Evolutionary conservation across 805 yeast genomes (phyloP).

Genomic region (Cyberlindnera japonica): DNA sequence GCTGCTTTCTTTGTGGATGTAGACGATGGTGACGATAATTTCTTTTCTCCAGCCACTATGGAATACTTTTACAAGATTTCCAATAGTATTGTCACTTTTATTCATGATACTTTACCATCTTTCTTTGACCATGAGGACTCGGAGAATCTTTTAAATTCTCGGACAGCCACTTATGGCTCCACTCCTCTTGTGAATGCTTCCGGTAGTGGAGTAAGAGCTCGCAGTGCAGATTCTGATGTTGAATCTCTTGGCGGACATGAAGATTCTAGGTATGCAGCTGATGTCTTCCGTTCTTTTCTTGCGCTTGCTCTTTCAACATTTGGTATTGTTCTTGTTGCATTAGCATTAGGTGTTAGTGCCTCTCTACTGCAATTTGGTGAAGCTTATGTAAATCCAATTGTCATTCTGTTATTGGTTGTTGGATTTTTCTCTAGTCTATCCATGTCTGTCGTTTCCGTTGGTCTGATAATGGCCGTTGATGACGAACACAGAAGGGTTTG

Average conservation of each 20-base stretch:
- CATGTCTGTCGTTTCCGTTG: slow-evolving; percentile 40
- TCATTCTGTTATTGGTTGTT: slow-evolving; percentile 34
- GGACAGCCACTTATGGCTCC: no score
- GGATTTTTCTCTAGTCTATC: slow-evolving; percentile 41
- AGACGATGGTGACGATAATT: slow-evolving; percentile 29
- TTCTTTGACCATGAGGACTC: slow-evolving; percentile 10
- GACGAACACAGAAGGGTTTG: slow-evolving; percentile 27
- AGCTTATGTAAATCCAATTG: slow-evolving; percentile 21
- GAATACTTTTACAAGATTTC: slow-evolving; percentile 29
- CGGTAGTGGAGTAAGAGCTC: background rate
- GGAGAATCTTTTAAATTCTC: background rate
- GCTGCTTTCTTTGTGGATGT: slow-evolving; percentile 35
- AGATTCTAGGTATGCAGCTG: slow-evolving; percentile 31
- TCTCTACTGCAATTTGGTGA: slow-evolving; percentile 26
- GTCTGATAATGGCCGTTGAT: slow-evolving; percentile 40
- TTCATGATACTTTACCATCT: slow-evolving; percentile 18
- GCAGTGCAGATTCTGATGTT: slow-evolving; percentile 9
- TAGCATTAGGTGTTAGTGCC: slow-evolving; percentile 42
- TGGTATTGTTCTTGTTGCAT: slow-evolving; percentile 39
- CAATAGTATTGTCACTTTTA: slow-evolving; percentile 9
- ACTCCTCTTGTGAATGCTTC: no score
- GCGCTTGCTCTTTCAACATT: slow-evolving; percentile 38
- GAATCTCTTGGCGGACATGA: slow-evolving; percentile 14
- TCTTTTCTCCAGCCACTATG: slow-evolving; percentile 23
- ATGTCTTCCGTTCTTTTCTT: slow-evolving; percentile 41